Percentiles rank a stretch among this genome's conserved stretches.
These are phyloP conservation scores for Ormosia emarginata DNA, from an alignment of 306 rosid species.

Conservation along the genomic window DNA sequence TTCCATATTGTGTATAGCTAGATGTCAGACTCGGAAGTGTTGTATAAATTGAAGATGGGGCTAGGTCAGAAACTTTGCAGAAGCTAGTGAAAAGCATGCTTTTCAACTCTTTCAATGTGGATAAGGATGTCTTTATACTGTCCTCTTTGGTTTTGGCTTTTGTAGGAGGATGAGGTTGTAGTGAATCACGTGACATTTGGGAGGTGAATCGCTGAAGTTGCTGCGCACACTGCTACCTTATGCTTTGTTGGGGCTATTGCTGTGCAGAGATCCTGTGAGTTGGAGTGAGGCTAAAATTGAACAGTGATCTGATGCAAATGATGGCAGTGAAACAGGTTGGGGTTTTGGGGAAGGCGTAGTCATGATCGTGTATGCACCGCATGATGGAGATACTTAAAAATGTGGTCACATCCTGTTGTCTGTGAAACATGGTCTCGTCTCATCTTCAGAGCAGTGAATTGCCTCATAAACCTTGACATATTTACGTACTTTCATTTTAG, in stretches of 20 bases:
- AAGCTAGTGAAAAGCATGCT: constrained; percentile 48
- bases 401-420: constrained; percentile 8
- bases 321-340: constrained; percentile 12
- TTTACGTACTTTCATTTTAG: background rate
- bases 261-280: constrained; percentile 14
- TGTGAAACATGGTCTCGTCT: constrained; percentile 27
- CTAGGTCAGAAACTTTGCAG: constrained; percentile 56
- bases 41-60: constrained; percentile 45
- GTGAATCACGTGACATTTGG: constrained; percentile 19
- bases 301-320: constrained; percentile 12
- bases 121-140: constrained; percentile 58
- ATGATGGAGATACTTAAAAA: constrained; percentile 17
- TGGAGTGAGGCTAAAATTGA: constrained; percentile 1
- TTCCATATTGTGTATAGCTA: constrained; percentile 49
- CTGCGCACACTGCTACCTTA: background rate
- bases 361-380: constrained; percentile 21
- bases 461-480: constrained; percentile 18
- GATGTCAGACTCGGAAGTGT: constrained; percentile 39
- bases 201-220: constrained; percentile 14
- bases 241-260: constrained; percentile 24
- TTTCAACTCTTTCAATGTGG: constrained; percentile 3
- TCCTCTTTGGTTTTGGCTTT: constrained; percentile 46
- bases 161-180: constrained; percentile 49
- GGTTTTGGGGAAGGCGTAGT: constrained; percentile 12
- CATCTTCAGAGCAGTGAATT: constrained; percentile 26